Evolutionary conservation across 805 yeast genomes (phyloP), one percentile per base, ranked within the genome.

Genomic region (Torulaspora franciscae): DNA sequence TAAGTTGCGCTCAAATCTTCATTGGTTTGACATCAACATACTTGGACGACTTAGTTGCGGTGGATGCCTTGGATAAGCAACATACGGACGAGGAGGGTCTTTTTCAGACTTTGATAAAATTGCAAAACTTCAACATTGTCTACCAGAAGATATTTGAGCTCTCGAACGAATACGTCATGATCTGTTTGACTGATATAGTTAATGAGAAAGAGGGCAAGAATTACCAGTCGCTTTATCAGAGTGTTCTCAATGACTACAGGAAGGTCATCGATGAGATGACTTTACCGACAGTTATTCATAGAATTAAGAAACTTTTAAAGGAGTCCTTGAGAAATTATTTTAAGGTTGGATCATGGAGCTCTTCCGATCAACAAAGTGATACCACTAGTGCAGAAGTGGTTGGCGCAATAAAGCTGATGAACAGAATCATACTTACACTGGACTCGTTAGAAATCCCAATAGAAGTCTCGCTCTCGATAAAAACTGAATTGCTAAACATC

Each of bases 261-360:
- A 51, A 41, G 6, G 49, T 67, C 7, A 60, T 65, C 33, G 35
- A 43, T 13, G 25, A 40, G 1, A 63, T 65, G 32, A 61, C 64
- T 1, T 62, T 62, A 46, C 51, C 57, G 3, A 51, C 69, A 0
- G 50, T 69, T 7, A 42, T 59, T 4, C 56, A 55, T 19, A 62
- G 72, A 46, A 54, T 63, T 24, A 50, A 56, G 32, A 66, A 57
- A 46, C 37, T 59, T 4, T 43, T 66, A 11, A 58, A 57, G 24
- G 56, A 61, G 11, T 50, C 68, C 2, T 46, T 68, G 17, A 56
- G 58, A 41, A 57, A 52, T 26, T 70, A 70, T 45, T 61, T 59
- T 23, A 61, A 62, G 42, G 33, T 68, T 10, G 62, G 61, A 23
- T 50, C 52, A 3, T 69, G 73, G 73, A 56, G 58, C 3, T 32